phyloP scores from a whole-genome alignment of 1,139 yeast species.

The Spencermartinsiella ligniputridi region DNA sequence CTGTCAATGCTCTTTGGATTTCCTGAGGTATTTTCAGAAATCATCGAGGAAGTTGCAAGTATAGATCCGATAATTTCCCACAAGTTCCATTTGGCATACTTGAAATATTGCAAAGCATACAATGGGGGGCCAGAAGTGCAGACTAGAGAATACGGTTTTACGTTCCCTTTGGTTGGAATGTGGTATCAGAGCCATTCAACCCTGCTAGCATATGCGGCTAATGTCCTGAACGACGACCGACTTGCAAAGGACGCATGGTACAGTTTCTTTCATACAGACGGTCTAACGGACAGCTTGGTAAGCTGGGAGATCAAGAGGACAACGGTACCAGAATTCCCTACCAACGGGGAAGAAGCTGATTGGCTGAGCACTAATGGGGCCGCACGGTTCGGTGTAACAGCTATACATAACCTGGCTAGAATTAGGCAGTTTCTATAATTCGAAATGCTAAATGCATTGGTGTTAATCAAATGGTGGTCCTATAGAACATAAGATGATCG shows the following conservation, averaged over 20 bases:
- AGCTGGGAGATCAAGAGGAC: not conserved
- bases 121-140: slow-evolving; percentile 14
- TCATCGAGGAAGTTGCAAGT: slow-evolving; percentile 11
- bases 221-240: slow-evolving; percentile 5
- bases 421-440: slow-evolving; percentile 3
- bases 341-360: slow-evolving; percentile 9
- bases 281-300: slow-evolving; percentile 5
- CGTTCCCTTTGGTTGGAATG: slow-evolving; percentile 13
- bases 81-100: slow-evolving; percentile 13
- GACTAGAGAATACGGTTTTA: slow-evolving; percentile 13
- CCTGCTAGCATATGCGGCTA: slow-evolving; percentile 16
- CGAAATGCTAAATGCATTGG: no score
- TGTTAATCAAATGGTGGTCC: no score
- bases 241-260: slow-evolving; percentile 15
- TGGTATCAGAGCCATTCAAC: slow-evolving; percentile 19
- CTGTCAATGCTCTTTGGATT: slow-evolving; percentile 19
- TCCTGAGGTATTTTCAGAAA: slow-evolving; percentile 16
- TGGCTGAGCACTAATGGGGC: slow-evolving; percentile 17
- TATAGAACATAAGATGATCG: no score
- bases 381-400: slow-evolving; percentile 17
- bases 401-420: slow-evolving; percentile 12
- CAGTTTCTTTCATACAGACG: slow-evolving; percentile 15
- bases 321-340: slow-evolving; percentile 4
- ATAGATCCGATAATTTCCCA: slow-evolving; percentile 2
- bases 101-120: slow-evolving; percentile 13